A percentile compares a stretch with the other conserved stretches of the same genome.
Conservation (phyloP, 495 filamentous ascomycete genomes). For the Bombardia bombarda region DNA sequence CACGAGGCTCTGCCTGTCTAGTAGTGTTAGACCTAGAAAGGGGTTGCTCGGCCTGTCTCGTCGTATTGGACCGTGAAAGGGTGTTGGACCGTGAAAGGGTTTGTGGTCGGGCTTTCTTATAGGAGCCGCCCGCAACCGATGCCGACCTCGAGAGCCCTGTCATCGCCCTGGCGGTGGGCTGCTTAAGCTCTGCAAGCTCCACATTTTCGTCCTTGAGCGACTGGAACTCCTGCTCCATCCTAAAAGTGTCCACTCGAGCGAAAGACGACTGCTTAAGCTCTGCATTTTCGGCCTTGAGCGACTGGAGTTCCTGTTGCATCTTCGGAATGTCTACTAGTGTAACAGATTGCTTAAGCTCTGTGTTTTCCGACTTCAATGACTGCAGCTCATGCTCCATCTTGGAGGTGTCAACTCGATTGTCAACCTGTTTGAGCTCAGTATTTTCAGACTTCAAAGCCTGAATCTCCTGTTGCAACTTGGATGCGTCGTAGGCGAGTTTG, state of each 20-base stretch:
- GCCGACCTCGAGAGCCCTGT: slow-evolving; percentile 34
- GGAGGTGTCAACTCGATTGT: slow-evolving; percentile 19
- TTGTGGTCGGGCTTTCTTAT: slow-evolving; percentile 21
- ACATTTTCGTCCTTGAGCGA: too few relatives aligned
- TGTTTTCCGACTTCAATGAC: slow-evolving; percentile 58
- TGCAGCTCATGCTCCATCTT: slow-evolving; percentile 76
- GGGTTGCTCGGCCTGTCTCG: slow-evolving; percentile 54
- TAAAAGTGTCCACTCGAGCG: too few relatives aligned
- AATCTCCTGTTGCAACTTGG: slow-evolving; percentile 74
- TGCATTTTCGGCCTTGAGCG: too few relatives aligned
- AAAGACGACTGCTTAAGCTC: too few relatives aligned
- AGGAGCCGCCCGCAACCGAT: slow-evolving; percentile 28
- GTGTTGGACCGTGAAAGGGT: slow-evolving; percentile 52
- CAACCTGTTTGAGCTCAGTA: slow-evolving; percentile 17
- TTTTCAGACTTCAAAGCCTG: slow-evolving; percentile 63
- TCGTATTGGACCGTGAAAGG: slow-evolving; percentile 52
- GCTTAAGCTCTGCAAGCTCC: too few relatives aligned
- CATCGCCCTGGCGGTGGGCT: slow-evolving; percentile 17
- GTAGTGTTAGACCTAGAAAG: slow-evolving; percentile 52
- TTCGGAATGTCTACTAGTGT: too few relatives aligned
- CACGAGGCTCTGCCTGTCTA: slow-evolving; percentile 57
- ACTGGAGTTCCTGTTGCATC: too few relatives aligned
- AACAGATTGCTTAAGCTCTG: too few relatives aligned
- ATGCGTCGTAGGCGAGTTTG: slow-evolving; percentile 63
- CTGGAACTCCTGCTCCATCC: too few relatives aligned